These are phyloP conservation scores for Brassica rapa DNA, from an alignment of 345 rosid species.

Conservation along the genomic window DNA sequence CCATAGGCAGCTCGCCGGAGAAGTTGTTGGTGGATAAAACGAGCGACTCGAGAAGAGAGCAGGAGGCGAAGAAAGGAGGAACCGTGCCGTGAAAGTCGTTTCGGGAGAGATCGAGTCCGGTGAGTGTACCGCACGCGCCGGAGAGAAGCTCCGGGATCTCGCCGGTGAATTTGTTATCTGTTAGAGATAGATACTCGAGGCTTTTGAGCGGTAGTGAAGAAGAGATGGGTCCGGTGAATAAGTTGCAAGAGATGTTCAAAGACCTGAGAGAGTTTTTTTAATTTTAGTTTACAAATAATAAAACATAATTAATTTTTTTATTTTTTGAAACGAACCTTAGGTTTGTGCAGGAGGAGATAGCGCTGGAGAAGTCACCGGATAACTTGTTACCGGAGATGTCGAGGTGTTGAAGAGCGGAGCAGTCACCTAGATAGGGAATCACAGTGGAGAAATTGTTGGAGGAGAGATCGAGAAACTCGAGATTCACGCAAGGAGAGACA, in stretches of 20 bases:
- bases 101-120: conserved; percentile 71
- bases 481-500: conserved; percentile 58
- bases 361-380: conserved; percentile 56
- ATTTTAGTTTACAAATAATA: no score
- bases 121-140: conserved; percentile 67
- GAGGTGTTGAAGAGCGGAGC: conserved; percentile 63
- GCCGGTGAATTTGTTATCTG: conserved; percentile 61
- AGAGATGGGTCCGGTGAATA: conserved; percentile 66
- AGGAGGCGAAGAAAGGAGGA: conserved; percentile 63
- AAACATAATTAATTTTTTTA: no score
- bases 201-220: conserved; percentile 61
- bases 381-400: conserved; percentile 79
- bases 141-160: conserved; percentile 65
- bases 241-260: conserved; percentile 67
- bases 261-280: conserved; percentile 35
- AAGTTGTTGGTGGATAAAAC: conserved; percentile 57
- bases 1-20: conserved; percentile 70
- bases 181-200: conserved; percentile 57
- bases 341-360: conserved; percentile 56
- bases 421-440: conserved; percentile 62
- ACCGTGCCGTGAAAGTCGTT: conserved; percentile 68
- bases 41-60: conserved; percentile 56
- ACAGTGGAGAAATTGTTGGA: conserved; percentile 64
- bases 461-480: conserved; percentile 70
- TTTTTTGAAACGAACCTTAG: neutral